Conservation (phyloP, 129 eudicot species). For the Glebionis coronaria region DNA sequence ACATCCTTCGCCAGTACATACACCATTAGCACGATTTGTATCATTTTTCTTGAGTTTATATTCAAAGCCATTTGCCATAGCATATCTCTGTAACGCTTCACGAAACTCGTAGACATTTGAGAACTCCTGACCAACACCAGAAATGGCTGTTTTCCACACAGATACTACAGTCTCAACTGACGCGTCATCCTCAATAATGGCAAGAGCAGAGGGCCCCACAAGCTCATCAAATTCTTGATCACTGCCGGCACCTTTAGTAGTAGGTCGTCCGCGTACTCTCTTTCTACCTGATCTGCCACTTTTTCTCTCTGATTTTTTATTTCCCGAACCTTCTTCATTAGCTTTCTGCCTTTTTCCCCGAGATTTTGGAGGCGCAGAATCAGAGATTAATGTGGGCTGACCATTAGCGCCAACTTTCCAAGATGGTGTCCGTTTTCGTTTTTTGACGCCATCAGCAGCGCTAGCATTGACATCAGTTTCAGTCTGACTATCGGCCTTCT, state of each 20-base stretch:
- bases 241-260: conserved; percentile 10
- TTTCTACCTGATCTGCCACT: conserved; percentile 6
- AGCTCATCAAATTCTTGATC: conserved; percentile 26
- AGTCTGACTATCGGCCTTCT: conserved; percentile 13
- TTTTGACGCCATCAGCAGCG: conserved; percentile 70
- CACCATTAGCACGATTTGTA: conserved; percentile 48
- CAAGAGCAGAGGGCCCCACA: conserved; percentile 32
- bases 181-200: conserved; percentile 39
- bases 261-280: too few relatives aligned
- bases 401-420: conserved; percentile 65
- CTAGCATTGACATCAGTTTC: conserved; percentile 28
- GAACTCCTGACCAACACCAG: conserved; percentile 71
- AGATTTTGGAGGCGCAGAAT: conserved; percentile 24
- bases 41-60: conserved; percentile 61
- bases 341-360: conserved; percentile 15
- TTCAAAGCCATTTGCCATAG: conserved; percentile 64
- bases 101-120: conserved; percentile 54
- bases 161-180: conserved; percentile 44
- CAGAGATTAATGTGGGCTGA: conserved; percentile 44
- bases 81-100: conserved; percentile 56
- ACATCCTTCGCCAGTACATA: conserved; percentile 58
- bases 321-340: conserved; percentile 2
- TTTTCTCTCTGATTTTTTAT: conserved; percentile 33
- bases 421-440: conserved; percentile 67
- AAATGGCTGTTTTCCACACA: conserved; percentile 57